Evolutionary conservation across 805 yeast genomes (phyloP).

Genomic region (Starmerella geochares): DNA sequence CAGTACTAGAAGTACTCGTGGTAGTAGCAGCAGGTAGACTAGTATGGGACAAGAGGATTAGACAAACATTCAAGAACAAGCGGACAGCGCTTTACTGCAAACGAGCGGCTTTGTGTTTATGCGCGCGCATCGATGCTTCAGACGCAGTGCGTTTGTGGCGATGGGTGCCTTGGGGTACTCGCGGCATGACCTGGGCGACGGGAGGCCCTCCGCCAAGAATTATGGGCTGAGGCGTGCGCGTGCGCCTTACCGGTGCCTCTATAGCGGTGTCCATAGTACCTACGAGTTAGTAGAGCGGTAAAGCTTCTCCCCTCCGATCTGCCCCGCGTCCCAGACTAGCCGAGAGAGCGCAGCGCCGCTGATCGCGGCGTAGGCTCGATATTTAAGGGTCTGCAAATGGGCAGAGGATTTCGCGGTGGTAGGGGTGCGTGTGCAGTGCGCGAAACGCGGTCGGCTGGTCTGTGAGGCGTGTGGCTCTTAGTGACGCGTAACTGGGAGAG

Average conservation of each 20-base stretch:
- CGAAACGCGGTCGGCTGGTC: slow-evolving; percentile 2
- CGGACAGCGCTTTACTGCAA: not conserved
- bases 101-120: not conserved
- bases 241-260: slow-evolving; percentile 7
- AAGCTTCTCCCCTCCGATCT: no score
- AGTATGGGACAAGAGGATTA: no score
- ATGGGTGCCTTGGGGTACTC: not conserved
- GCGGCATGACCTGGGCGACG: slow-evolving; percentile 1
- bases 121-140: not conserved
- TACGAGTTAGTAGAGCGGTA: not conserved
- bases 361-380: no score
- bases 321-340: no score
- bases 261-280: slow-evolving; percentile 2
- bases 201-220: slow-evolving; percentile 6
- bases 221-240: slow-evolving; percentile 11
- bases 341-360: not conserved
- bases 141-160: slow-evolving; percentile 6
- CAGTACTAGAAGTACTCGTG: no score
- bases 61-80: no score
- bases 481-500: no score
- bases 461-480: not conserved
- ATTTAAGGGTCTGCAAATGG: not conserved
- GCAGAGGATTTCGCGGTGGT: not conserved
- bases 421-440: not conserved
- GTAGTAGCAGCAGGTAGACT: no score